phyloP scores from a whole-genome alignment of 768 basidiomycete species.

The Roridomyces roridus region DNA sequence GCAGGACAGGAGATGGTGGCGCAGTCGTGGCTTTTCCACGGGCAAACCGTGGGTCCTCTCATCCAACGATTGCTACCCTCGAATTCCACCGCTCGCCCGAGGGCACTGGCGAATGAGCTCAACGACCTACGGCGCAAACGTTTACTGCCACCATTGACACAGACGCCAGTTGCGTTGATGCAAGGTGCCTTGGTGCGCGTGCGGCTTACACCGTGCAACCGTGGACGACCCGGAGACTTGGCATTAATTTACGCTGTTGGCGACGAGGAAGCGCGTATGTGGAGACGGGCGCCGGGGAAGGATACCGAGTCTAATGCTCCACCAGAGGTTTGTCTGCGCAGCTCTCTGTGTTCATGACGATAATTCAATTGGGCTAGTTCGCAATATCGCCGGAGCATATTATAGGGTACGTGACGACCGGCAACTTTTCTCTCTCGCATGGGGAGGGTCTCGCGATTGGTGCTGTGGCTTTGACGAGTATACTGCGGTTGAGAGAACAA shows the following conservation, averaged over 20 bases:
- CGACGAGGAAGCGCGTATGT: conserved; percentile 57
- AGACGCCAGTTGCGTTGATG: conserved; percentile 47
- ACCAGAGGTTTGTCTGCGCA: conserved; percentile 28
- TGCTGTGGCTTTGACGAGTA: conserved; percentile 62
- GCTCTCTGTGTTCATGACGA: not conserved
- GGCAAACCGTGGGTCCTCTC: conserved; percentile 53
- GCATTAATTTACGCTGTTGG: conserved; percentile 73
- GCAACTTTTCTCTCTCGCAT: conserved; percentile 78
- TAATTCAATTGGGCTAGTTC: conserved; percentile 40
- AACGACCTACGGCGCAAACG: conserved; percentile 67
- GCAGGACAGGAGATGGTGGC: conserved; percentile 26
- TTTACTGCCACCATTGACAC: conserved; percentile 45
- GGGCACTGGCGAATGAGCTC: conserved; percentile 57
- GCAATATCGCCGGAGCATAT: conserved; percentile 52
- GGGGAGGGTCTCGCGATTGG: conserved; percentile 84
- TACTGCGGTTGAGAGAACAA: conserved; percentile 61
- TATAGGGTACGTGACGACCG: conserved; percentile 87
- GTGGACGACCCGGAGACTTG: conserved; percentile 79
- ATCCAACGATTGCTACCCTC: conserved; percentile 40
- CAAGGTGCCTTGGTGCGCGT: conserved; percentile 73
- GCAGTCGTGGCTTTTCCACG: conserved; percentile 76
- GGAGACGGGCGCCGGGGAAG: conserved; percentile 43
- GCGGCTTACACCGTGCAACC: conserved; percentile 59
- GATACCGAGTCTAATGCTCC: conserved; percentile 30
- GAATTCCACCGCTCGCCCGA: conserved; percentile 43